These are phyloP conservation scores for sweet orange (Citrus sinensis) DNA, from an alignment of 345 rosid genomes.

Conservation along the genomic window DNA sequence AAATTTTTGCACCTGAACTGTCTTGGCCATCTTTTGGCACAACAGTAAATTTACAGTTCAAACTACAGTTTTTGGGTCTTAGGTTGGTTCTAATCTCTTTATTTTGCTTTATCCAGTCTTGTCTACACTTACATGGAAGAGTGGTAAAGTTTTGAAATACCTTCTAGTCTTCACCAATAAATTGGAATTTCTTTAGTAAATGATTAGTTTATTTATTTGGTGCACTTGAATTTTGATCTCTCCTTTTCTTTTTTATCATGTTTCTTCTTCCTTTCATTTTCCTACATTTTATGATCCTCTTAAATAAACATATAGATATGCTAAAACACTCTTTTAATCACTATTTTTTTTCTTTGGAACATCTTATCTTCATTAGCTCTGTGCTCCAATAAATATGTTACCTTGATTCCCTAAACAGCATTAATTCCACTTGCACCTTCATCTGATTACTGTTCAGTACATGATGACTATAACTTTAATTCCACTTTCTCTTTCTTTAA, in stretches of 20 bases:
- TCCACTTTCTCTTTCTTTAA: not conserved
- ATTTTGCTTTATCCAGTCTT: not conserved
- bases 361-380: not conserved
- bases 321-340: not conserved
- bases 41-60: not conserved
- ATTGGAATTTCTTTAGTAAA: not conserved
- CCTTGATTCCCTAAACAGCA: not conserved
- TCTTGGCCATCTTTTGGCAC: not conserved
- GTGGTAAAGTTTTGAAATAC: not conserved
- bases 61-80: not conserved
- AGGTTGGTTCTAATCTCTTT: not conserved
- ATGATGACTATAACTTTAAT: not conserved
- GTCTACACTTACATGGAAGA: not conserved
- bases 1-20: not conserved
- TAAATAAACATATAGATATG: not conserved
- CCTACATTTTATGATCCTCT: not conserved
- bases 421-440: not conserved
- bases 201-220: not conserved
- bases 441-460: not conserved
- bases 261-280: not conserved
- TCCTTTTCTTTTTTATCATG: not conserved
- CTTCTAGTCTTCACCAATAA: not conserved
- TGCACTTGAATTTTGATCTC: not conserved
- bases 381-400: not conserved
- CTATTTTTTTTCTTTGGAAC: not conserved